Conservation (phyloP, 192 early-diverging fungal genomes). For the Rhizophagus clarus region DNA sequence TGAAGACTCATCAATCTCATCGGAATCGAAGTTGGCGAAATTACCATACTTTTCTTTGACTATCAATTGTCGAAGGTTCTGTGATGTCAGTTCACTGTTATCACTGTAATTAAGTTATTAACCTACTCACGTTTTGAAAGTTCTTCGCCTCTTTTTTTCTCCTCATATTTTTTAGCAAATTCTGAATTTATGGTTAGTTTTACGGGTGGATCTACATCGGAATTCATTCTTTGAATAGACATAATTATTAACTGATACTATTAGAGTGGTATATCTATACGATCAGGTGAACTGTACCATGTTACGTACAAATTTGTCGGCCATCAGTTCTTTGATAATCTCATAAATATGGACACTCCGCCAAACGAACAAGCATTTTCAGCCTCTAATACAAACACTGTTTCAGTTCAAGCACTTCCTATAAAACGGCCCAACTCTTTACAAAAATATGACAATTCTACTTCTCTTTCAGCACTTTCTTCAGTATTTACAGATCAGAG, state of each 20-base stretch:
- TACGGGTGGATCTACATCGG: constrained; percentile 36
- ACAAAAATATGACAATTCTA: neutral
- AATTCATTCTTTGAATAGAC: neutral
- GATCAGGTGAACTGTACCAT: neutral
- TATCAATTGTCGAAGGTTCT: constrained; percentile 22
- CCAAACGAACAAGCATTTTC: neutral
- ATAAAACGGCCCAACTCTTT: too few species aligned
- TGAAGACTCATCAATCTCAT: constrained; percentile 56
- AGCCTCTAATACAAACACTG: neutral
- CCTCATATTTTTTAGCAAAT: constrained; percentile 68
- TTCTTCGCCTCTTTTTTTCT: constrained; percentile 67
- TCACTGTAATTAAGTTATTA: neutral
- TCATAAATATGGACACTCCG: neutral
- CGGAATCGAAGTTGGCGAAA: constrained; percentile 36
- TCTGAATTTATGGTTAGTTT: constrained; percentile 46
- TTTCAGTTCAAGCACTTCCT: neutral
- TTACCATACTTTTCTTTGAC: constrained; percentile 68
- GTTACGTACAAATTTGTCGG: neutral
- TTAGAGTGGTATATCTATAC: neutral
- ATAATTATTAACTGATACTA: neutral
- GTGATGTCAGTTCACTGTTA: neutral
- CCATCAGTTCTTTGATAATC: neutral
- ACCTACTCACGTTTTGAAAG: constrained; percentile 52
- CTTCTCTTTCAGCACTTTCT: neutral
- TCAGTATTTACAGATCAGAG: neutral